Base-by-base conservation (phyloP, 306 rosid genomes). In the Cucurbita maxima region DNA sequence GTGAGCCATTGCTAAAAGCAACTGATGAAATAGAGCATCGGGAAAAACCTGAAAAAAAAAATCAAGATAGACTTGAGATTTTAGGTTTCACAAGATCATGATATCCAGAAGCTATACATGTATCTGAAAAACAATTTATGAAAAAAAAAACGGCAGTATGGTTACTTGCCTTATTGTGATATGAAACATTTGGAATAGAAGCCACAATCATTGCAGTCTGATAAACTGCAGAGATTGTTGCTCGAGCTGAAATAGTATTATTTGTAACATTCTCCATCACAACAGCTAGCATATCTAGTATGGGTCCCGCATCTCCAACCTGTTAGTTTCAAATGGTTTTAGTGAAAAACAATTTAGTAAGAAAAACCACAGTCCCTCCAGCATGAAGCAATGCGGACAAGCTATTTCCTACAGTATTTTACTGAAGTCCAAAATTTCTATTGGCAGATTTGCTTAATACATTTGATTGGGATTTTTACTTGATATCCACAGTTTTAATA, bases 261-360 rank as follows among this genome's bases (percentile, higher is more conserved):
- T 73, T 73, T 8, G 95, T 73, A 64, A 89, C 84, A 80, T 84
- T 90, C 83, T 94, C 97, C 25, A 94, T 88, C 79, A 89, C 77
- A 81, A 84, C 91, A 73, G 96, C 96, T 88, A 94, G 84, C 90
- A 80, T 81, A 84, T 91, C 97, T 75, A 94, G 97, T 81, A 94
- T 88, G 56, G 96, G 96, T 64, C 96, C 97, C 74, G 83, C 86
- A 82, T 91, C 97, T 52, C 91, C 97, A 56, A 94, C 91, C 95
- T 94, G 85, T 67, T 34, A 79, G 80, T 80, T 55, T 76, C 78
- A 83, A 82, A 79, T 77, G 56, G 76, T 64, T 78, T 77, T 75
- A 72, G 76, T 67, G 25, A 53, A 54, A 56, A 62, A 79, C 34
- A 45, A 71, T 63, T 50, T 20, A 50, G 25, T 34, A 16, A 16